Evolutionary conservation across 768 basidiomycete species (phyloP), one percentile per base, ranked within the genome.

Genomic region (Pulveroboletus sp.): DNA sequence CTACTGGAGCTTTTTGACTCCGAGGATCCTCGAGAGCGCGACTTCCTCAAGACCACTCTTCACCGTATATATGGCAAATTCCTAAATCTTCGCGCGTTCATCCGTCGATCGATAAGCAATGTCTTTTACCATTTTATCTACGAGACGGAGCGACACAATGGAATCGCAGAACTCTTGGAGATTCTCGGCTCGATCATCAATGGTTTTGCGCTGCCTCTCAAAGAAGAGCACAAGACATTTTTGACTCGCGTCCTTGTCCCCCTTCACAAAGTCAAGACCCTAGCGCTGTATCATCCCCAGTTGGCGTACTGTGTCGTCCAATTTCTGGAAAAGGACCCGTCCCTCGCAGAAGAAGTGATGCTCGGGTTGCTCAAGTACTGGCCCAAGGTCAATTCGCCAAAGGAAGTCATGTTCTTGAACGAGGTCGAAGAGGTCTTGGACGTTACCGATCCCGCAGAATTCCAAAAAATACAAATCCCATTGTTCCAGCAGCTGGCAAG

Each of bases 11-110:
- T 99, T 36, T 99, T 99, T 66, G 97, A 99, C 70, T 94, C 90
- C 35, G 97, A 99, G 71, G 97, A 99, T 65, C 97, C 97, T 24
- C 82, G 97, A 53, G 97, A 99, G 71, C 92, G 97, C 58, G 97
- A 99, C 67, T 99, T 99, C 69, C 82, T 99, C 62, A 99, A 99
- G 75, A 99, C 97, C 6, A 99, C 97, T 6, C 77, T 99, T 21
- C 97, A 99, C 68, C 87, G 97, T 50, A 98, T 99, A 69, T 99
- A 99, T 64, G 97, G 97, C 67, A 98, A 98, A 76, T 98, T 99
- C 77, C 84, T 98, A 62, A 97, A 94, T 67, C 82, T 98, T 37
- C 93, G 97, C 51, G 95, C 97, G 35, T 98, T 97, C 72, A 98
- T 99, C 62, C 88, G 97, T 46, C 85, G 97, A 50, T 97, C 95